phyloP scores from a whole-genome alignment of 2,329 filamentous ascomycete species.

The Aspergillus fumigatiaffinis region DNA sequence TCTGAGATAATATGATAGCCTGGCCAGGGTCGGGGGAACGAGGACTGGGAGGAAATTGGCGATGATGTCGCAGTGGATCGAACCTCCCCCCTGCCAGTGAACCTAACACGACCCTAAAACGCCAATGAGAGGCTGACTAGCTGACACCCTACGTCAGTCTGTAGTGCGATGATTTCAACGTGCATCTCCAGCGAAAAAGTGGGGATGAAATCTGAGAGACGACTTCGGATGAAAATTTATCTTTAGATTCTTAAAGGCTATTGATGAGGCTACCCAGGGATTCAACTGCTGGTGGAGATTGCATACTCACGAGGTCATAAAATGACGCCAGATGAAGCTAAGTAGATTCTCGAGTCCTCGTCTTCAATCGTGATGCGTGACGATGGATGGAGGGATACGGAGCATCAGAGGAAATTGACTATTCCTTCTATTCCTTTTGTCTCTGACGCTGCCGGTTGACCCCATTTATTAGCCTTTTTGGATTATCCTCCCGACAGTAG shows the following conservation, averaged over 20 bases:
- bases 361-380: background rate
- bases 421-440: background rate
- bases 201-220: background rate
- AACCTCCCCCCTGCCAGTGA: background rate
- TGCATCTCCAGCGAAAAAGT: conserved; percentile 10
- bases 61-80: background rate
- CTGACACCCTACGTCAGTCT: conserved; percentile 14
- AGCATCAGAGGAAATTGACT: too few species aligned
- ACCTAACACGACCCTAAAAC: background rate
- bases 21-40: background rate
- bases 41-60: background rate
- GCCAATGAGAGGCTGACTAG: background rate
- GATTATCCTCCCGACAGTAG: background rate
- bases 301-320: background rate
- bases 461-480: background rate
- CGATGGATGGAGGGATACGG: too few species aligned
- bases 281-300: background rate
- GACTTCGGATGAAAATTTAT: too few species aligned
- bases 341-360: background rate
- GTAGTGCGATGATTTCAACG: conserved; percentile 21
- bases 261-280: background rate
- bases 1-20: too few species aligned
- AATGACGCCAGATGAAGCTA: background rate
- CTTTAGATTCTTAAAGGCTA: too few species aligned
- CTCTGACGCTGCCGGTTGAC: background rate